Conservation (phyloP, 2,329 filamentous ascomycete species). For the Pestalotiopsis sp. region DNA sequence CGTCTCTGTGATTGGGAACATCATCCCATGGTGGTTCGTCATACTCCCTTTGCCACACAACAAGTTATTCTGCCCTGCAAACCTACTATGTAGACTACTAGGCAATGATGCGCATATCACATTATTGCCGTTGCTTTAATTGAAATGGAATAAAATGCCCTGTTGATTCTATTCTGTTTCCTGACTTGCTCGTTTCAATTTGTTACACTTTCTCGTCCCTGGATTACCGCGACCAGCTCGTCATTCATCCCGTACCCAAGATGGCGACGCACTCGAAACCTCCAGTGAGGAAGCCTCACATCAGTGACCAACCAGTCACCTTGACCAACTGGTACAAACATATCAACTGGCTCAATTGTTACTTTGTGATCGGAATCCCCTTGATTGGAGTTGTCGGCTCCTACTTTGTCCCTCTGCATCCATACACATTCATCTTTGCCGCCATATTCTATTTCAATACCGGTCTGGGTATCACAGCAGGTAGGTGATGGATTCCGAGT, state of each 20-base stretch:
- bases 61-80: not conserved
- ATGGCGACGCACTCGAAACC: not conserved
- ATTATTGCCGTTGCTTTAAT: not conserved
- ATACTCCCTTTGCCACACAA: not conserved
- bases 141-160: not conserved
- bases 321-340: constrained; percentile 2
- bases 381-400: not conserved
- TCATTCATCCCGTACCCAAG: not conserved
- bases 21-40: not conserved
- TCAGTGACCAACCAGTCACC: constrained; percentile 1
- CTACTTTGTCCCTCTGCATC: constrained; percentile 7
- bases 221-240: not conserved
- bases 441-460: constrained; percentile 82
- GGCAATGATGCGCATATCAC: not conserved
- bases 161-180: not conserved
- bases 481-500: constrained; percentile 42
- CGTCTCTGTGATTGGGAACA: not conserved
- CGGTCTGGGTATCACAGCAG: constrained; percentile 76
- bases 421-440: constrained; percentile 7
- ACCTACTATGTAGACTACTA: not conserved
- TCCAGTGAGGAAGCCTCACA: not conserved
- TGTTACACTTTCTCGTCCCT: not conserved
- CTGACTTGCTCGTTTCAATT: not conserved
- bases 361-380: not conserved
- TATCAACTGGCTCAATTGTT: constrained; percentile 4